phyloP scores from a whole-genome alignment of 495 filamentous ascomycete species.

The Neurospora sp. region DNA sequence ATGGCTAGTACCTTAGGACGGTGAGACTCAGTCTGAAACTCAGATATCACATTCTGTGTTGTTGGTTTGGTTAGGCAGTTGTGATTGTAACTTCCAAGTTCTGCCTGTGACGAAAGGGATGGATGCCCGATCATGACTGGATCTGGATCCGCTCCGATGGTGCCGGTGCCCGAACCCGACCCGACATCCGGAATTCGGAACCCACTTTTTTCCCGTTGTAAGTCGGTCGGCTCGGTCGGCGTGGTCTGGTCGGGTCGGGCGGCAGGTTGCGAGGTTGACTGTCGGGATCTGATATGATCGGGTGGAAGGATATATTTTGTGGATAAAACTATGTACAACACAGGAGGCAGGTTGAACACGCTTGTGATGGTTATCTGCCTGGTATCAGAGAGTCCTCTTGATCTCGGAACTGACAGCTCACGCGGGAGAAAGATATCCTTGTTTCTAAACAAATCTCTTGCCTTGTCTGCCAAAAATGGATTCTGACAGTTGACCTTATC shows the following conservation, averaged over 20 bases:
- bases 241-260: neutral
- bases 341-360: neutral
- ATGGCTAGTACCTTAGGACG: neutral
- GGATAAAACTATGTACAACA: neutral
- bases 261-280: neutral
- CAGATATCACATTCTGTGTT: neutral
- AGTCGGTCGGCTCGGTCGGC: neutral
- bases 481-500: neutral
- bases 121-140: neutral
- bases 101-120: neutral
- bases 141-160: neutral
- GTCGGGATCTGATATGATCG: neutral
- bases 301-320: neutral
- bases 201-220: neutral
- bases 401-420: neutral
- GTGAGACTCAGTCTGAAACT: neutral
- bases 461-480: neutral
- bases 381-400: neutral
- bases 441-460: neutral
- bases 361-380: neutral
- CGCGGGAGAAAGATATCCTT: neutral
- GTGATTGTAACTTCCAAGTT: neutral
- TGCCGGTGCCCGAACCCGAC: neutral
- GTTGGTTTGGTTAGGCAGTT: neutral
- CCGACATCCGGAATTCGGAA: neutral